phyloP scores from a whole-genome alignment of 495 filamentous ascomycete species.

The Stereocaulon alpinum region DNA sequence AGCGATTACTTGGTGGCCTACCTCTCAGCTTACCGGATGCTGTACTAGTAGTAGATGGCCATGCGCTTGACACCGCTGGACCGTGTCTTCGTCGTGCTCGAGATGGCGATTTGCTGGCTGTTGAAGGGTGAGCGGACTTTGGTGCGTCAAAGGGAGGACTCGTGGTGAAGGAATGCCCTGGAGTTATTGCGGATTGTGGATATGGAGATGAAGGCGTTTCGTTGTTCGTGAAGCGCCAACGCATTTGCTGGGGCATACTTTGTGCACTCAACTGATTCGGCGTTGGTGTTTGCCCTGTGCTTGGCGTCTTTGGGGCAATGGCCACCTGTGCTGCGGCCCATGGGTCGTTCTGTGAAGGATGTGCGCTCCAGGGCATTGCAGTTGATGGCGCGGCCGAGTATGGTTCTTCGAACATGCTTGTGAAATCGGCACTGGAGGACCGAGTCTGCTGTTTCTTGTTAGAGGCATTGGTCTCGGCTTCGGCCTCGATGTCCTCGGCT shows the following conservation, averaged over 20 bases:
- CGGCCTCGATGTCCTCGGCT: conserved; percentile 58
- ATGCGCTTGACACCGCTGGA: conserved; percentile 89
- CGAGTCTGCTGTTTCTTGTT: conserved; percentile 59
- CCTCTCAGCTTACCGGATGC: conserved; percentile 69
- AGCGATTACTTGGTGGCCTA: conserved; percentile 72
- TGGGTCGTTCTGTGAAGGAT: conserved; percentile 46
- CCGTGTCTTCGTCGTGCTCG: conserved; percentile 68
- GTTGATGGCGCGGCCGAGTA: conserved; percentile 45
- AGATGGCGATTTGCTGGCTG: conserved; percentile 35
- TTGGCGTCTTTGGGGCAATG: conserved; percentile 21
- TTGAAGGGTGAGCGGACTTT: conserved; percentile 56
- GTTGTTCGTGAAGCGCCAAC: conserved; percentile 33
- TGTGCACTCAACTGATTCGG: conserved; percentile 18
- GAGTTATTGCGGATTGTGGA: conserved; percentile 73
- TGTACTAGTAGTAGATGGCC: conserved; percentile 60
- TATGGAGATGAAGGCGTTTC: conserved; percentile 57
- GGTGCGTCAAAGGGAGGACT: conserved; percentile 47
- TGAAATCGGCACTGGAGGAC: conserved; percentile 49
- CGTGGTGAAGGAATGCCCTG: conserved; percentile 41
- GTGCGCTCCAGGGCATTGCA: conserved; percentile 51
- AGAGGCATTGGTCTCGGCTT: conserved; percentile 44
- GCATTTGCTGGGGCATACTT: conserved; percentile 28
- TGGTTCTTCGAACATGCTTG: conserved; percentile 39
- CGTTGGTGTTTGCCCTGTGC: conserved; percentile 14
- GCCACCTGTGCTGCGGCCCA: conserved; percentile 41